phyloP scores from a whole-genome alignment of 2,329 filamentous ascomycete species.

The Penicillium aurantiogriseum region DNA sequence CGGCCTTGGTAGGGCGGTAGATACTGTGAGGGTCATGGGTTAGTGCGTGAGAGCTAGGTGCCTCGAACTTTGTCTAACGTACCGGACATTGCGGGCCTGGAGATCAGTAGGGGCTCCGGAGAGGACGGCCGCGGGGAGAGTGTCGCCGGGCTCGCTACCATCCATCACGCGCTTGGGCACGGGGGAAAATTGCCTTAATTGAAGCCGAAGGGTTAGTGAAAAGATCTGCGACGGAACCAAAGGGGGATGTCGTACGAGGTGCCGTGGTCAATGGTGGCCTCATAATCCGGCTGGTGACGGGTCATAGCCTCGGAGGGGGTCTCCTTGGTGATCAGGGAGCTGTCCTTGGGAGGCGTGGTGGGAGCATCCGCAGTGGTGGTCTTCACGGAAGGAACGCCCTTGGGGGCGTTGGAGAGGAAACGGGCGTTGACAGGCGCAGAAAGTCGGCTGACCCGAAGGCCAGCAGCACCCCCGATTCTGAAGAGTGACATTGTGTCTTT shows the following conservation, averaged over 20 bases:
- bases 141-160: conserved; percentile 75
- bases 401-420: conserved; percentile 37
- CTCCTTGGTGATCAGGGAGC: conserved; percentile 53
- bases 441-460: conserved; percentile 34
- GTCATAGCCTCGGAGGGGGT: conserved; percentile 51
- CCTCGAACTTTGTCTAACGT: conserved; percentile 34
- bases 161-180: conserved; percentile 87
- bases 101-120: conserved; percentile 93
- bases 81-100: conserved; percentile 92
- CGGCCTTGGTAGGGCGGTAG: conserved; percentile 87
- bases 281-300: conserved; percentile 77
- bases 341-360: conserved; percentile 36
- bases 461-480: conserved; percentile 50
- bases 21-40: conserved; percentile 60
- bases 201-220: conserved; percentile 27
- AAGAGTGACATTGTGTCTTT: conserved; percentile 62
- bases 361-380: conserved; percentile 49
- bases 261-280: conserved; percentile 76
- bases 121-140: conserved; percentile 77
- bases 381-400: conserved; percentile 56
- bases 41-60: conserved; percentile 10
- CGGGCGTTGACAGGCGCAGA: conserved; percentile 37
- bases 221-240: conserved; percentile 3
- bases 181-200: conserved; percentile 76
- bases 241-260: conserved; percentile 68